Evolutionary conservation across 768 basidiomycete species (phyloP).

Genomic region (Paxillus ammoniavirescens): DNA sequence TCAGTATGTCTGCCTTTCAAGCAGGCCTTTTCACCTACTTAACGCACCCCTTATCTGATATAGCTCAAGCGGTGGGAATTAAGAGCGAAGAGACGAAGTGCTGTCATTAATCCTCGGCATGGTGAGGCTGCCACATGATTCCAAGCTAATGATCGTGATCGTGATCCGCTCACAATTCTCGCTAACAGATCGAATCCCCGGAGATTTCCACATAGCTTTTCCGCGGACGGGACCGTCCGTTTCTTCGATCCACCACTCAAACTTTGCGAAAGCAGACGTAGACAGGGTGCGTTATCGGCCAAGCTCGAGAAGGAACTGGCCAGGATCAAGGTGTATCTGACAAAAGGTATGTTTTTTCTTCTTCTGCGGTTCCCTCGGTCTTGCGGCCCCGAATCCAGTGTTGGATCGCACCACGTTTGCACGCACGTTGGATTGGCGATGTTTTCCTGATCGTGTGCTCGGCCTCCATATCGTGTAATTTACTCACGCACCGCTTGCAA

Average conservation of each 20-base stretch:
- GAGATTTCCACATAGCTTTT: constrained; percentile 74
- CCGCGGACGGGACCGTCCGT: constrained; percentile 67
- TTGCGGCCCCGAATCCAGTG: neutral
- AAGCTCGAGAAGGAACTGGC: constrained; percentile 37
- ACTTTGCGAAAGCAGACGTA: constrained; percentile 60
- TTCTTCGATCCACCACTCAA: constrained; percentile 65
- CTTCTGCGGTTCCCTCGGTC: neutral
- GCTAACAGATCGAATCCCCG: constrained; percentile 58
- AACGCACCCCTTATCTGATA: constrained; percentile 71
- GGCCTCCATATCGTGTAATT: constrained; percentile 1
- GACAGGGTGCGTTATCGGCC: constrained; percentile 36
- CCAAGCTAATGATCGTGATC: neutral
- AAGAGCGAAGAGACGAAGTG: constrained; percentile 53
- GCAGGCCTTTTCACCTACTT: constrained; percentile 58
- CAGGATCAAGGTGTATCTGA: constrained; percentile 68
- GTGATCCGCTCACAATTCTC: neutral
- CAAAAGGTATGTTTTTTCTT: constrained; percentile 51
- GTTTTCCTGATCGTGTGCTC: neutral
- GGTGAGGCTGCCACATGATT: constrained; percentile 43
- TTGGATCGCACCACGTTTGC: neutral
- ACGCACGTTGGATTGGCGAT: neutral
- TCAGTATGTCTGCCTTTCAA: constrained; percentile 28
- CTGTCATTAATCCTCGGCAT: constrained; percentile 65
- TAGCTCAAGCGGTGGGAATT: constrained; percentile 47
- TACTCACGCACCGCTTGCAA: constrained; percentile 4